Base-by-base conservation (phyloP, 1,284 basidiomycete species). In the Hemileia vastatrix region DNA sequence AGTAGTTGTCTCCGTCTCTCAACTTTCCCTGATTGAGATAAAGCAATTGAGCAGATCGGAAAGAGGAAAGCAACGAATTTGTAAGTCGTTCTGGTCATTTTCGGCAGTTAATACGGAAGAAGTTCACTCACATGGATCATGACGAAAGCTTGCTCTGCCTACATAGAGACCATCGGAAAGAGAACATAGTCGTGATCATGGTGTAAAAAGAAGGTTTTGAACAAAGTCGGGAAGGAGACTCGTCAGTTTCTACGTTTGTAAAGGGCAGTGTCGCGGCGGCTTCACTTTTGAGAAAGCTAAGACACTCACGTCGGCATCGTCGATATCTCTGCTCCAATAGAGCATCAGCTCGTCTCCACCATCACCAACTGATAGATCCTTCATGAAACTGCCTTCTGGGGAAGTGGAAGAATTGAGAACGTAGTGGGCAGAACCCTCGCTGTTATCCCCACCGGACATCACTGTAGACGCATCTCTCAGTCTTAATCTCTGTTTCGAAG, bases 1-100 rank as follows among this genome's bases (percentile, higher is more conserved):
- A 63, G 45, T 63, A 63, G 23, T 63, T 24, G 27, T 56, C 43
- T 3, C 53, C 60, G 52, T 63, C 57, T 4, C 60, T 33, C 13
- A 32, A 24, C n/a, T 50, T 45, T 32, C 60, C 36, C 36, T 40
- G 36, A 40, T 40, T 15, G 36, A 27, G 27, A 27, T 27, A 27
- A 27, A 27, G 27, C 27, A 27, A 27, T 27, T 27, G 27, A 27
- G 27, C 27, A 27, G 27, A 40, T 40, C 36, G 36, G 36, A 40
- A 40, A 40, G 8, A 15, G 11, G 15, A 40, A 40, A 15, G 36
- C 8, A 15, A 15, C 2, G 36, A 40, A 15, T 40, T 9, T 40
- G 36, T 27, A 40, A 15, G 36, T 40, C 1, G 36, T 11, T 15
- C 15, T 40, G 36, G 36, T 11, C n/a, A n/a, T n/a, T n/a, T n/a